A percentile compares a stretch with the other conserved stretches of the same genome.
Evolutionary conservation across 2,329 filamentous ascomycete species (phyloP).

Genomic region (Colletotrichum musicola): DNA sequence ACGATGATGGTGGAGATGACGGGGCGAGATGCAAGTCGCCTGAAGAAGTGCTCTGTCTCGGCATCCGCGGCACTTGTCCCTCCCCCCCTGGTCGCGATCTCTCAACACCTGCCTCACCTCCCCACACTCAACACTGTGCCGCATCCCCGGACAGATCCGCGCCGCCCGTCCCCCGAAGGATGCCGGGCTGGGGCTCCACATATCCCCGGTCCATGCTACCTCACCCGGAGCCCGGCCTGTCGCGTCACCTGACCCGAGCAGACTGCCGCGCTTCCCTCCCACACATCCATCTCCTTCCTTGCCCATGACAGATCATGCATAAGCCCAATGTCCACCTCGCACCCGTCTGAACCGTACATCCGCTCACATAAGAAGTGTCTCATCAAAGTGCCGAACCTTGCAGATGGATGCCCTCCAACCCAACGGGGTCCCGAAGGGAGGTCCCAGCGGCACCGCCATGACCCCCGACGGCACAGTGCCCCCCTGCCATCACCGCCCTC

Average conservation of each 20-base stretch:
- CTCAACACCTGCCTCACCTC: no score
- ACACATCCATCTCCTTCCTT: no score
- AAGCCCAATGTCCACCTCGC: background rate
- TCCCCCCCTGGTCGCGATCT: no score
- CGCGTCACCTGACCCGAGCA: background rate
- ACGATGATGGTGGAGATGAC: background rate
- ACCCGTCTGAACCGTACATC: conserved; percentile 13
- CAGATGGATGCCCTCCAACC: conserved; percentile 24
- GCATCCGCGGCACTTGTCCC: background rate
- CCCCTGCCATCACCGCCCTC: background rate
- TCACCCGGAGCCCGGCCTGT: background rate
- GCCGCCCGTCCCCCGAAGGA: background rate
- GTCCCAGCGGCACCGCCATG: conserved; percentile 14
- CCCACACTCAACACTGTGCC: conserved; percentile 4
- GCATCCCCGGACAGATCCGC: conserved; percentile 7
- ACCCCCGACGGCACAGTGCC: conserved; percentile 28
- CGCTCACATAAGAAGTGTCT: conserved; percentile 14
- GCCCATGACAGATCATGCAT: no score
- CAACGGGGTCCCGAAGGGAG: conserved; percentile 17
- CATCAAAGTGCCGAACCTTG: conserved; percentile 39
- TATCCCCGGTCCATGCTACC: conserved; percentile 4
- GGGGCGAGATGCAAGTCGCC: background rate
- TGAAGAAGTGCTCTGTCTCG: background rate
- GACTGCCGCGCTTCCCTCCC: background rate
- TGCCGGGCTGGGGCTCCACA: conserved; percentile 9